Evolutionary conservation across 768 basidiomycete species (phyloP).

Genomic region (Mycena pura): DNA sequence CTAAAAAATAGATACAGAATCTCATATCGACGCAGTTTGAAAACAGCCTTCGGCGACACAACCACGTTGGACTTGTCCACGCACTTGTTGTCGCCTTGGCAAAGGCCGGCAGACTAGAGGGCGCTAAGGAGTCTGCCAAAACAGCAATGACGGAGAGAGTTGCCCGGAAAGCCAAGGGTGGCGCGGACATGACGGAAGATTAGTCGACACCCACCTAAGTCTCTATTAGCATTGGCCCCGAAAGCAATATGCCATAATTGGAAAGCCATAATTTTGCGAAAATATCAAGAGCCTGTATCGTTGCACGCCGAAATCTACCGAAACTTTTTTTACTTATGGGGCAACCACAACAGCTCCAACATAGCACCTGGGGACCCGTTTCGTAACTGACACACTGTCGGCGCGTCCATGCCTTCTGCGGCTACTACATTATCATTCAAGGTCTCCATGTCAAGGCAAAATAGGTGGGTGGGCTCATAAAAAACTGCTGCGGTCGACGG

Average conservation of each 20-base stretch:
- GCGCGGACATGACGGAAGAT: conserved; percentile 57
- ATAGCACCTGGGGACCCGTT: too few species aligned
- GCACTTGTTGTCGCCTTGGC: conserved; percentile 76
- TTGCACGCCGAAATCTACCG: too few species aligned
- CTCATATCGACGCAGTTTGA: conserved; percentile 71
- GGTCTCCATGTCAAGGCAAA: too few species aligned
- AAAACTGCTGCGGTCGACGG: too few species aligned
- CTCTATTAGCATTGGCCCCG: not conserved
- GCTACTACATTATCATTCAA: too few species aligned
- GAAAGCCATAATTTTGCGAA: too few species aligned
- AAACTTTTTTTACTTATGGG: too few species aligned
- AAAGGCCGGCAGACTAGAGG: conserved; percentile 66
- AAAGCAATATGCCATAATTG: not conserved
- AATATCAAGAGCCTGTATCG: too few species aligned
- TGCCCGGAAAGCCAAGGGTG: conserved; percentile 49
- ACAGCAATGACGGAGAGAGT: conserved; percentile 53
- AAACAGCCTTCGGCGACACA: conserved; percentile 86
- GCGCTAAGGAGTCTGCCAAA: conserved; percentile 55
- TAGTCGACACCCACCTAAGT: conserved; percentile 24
- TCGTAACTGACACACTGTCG: too few species aligned
- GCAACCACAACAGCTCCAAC: too few species aligned
- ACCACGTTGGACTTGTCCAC: conserved; percentile 84
- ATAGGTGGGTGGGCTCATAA: too few species aligned
- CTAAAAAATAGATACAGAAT: conserved; percentile 19
- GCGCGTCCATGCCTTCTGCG: too few species aligned